phyloP scores from a whole-genome alignment of 2,329 filamentous ascomycete species.

The Ceratocystis lukuohia region DNA sequence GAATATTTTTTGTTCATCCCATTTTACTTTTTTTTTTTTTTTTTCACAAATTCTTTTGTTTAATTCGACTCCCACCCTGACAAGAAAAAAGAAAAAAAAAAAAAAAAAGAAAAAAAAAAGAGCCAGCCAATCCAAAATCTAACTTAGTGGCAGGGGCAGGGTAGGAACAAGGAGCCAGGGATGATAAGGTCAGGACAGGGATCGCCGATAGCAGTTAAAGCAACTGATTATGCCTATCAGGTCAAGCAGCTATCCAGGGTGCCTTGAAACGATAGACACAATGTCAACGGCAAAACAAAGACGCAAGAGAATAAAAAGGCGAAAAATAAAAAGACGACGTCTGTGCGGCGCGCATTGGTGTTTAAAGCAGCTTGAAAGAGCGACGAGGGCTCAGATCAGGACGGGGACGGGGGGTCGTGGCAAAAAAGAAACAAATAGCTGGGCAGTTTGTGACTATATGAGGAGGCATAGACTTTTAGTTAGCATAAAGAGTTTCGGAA shows the following conservation, averaged over 20 bases:
- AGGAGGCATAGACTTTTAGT: background rate
- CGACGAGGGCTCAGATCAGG: too few relatives aligned
- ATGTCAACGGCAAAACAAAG: slow-evolving; percentile 3
- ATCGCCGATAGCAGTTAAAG: slow-evolving; percentile 8
- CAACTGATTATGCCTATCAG: slow-evolving; percentile 9
- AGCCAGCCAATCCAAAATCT: background rate
- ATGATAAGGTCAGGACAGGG: slow-evolving; percentile 1
- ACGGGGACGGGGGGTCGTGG: slow-evolving; percentile 1
- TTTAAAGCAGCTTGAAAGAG: background rate
- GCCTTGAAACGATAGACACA: background rate
- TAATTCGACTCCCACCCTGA: too few relatives aligned
- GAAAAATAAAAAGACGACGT: background rate
- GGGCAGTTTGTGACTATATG: background rate
- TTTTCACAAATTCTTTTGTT: too few relatives aligned
- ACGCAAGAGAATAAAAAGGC: background rate
- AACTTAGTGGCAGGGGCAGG: background rate
- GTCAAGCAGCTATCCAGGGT: background rate
- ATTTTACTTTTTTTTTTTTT: slow-evolving; percentile 1
- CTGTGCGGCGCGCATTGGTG: slow-evolving; percentile 5
- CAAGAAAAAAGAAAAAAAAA: background rate
- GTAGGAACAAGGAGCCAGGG: background rate
- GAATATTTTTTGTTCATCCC: slow-evolving; percentile 13
- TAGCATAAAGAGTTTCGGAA: background rate
- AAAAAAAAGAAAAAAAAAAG: background rate
- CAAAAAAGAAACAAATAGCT: slow-evolving; percentile 5